A percentile compares a stretch with the other conserved stretches of the same genome.
These are phyloP conservation scores for Mariannaea elegans DNA, from an alignment of 2,329 filamentous ascomycete species.

Conservation along the genomic window DNA sequence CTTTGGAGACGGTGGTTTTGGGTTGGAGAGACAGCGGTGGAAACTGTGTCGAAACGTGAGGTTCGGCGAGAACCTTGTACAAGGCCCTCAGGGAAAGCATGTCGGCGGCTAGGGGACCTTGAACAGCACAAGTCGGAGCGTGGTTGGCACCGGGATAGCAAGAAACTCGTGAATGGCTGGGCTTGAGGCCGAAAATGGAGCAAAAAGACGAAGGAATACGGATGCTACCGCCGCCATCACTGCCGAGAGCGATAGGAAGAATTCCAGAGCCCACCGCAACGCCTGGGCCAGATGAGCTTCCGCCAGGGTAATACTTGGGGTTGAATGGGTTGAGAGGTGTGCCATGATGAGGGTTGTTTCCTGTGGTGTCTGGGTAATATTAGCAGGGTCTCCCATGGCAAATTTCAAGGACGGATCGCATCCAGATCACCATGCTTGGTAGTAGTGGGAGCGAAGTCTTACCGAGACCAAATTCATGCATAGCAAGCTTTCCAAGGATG, in stretches of 20 bases:
- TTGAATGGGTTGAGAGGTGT: slow-evolving; percentile 83
- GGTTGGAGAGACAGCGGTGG: slow-evolving; percentile 47
- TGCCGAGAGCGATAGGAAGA: slow-evolving; percentile 75
- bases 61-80: slow-evolving; percentile 71
- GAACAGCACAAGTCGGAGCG: slow-evolving; percentile 69
- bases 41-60: slow-evolving; percentile 68
- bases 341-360: slow-evolving; percentile 76
- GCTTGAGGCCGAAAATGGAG: slow-evolving; percentile 78
- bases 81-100: slow-evolving; percentile 72
- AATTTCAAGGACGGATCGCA: no score
- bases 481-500: slow-evolving; percentile 75
- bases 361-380: slow-evolving; percentile 69
- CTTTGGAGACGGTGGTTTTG: slow-evolving; percentile 47
- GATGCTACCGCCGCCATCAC: slow-evolving; percentile 78
- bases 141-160: slow-evolving; percentile 66
- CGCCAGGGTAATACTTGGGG: slow-evolving; percentile 76
- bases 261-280: slow-evolving; percentile 77
- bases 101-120: slow-evolving; percentile 73
- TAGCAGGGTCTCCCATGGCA: slow-evolving; percentile 1
- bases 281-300: slow-evolving; percentile 77
- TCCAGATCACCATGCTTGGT: no score
- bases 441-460: no score
- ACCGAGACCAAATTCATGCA: slow-evolving; percentile 81
- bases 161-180: slow-evolving; percentile 74
- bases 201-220: slow-evolving; percentile 78